phyloP scores from a whole-genome alignment of 257 asterid genomes.

The Jacaranda mimosifolia region DNA sequence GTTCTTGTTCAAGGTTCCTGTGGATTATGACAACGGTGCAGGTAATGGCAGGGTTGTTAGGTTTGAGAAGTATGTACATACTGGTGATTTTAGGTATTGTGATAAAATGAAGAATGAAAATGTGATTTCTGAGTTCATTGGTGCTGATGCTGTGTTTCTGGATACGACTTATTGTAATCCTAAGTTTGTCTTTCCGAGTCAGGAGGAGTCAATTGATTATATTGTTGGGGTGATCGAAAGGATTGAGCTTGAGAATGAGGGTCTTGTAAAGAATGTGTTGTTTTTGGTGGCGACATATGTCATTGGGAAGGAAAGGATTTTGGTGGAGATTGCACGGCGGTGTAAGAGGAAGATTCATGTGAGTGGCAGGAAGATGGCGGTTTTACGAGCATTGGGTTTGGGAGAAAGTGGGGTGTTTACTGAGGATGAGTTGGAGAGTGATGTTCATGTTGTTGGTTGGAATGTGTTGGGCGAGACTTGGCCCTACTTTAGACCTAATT shows the following conservation, averaged over 20 bases:
- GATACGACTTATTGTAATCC: slow-evolving; percentile 96
- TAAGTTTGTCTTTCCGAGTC: slow-evolving; percentile 79
- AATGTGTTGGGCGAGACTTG: slow-evolving; percentile 94
- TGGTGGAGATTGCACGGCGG: slow-evolving; percentile 80
- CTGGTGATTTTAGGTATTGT: slow-evolving; percentile 86
- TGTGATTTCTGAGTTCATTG: slow-evolving; percentile 59
- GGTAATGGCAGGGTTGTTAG: slow-evolving; percentile 42
- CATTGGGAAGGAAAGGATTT: slow-evolving; percentile 87
- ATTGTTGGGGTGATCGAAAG: slow-evolving; percentile 69
- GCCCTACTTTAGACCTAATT: slow-evolving; percentile 94
- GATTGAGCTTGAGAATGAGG: slow-evolving; percentile 55
- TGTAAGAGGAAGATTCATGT: slow-evolving; percentile 81
- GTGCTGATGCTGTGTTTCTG: slow-evolving; percentile 84
- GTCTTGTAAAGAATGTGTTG: slow-evolving; percentile 55
- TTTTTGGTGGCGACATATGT: slow-evolving; percentile 91
- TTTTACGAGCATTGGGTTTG: slow-evolving; percentile 67
- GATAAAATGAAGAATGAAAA: slow-evolving; percentile 64
- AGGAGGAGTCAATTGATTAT: slow-evolving; percentile 87
- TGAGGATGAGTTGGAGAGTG: slow-evolving; percentile 66
- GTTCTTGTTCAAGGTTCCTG: slow-evolving; percentile 74
- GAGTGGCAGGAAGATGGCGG: slow-evolving; percentile 65
- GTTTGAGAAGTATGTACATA: slow-evolving; percentile 83
- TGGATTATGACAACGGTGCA: slow-evolving; percentile 17
- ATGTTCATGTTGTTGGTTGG: slow-evolving; percentile 96
- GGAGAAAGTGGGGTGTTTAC: slow-evolving; percentile 78